These are phyloP conservation scores for Chlorella variabilis DNA, from an alignment of 163 green algal species.

Conservation along the genomic window DNA sequence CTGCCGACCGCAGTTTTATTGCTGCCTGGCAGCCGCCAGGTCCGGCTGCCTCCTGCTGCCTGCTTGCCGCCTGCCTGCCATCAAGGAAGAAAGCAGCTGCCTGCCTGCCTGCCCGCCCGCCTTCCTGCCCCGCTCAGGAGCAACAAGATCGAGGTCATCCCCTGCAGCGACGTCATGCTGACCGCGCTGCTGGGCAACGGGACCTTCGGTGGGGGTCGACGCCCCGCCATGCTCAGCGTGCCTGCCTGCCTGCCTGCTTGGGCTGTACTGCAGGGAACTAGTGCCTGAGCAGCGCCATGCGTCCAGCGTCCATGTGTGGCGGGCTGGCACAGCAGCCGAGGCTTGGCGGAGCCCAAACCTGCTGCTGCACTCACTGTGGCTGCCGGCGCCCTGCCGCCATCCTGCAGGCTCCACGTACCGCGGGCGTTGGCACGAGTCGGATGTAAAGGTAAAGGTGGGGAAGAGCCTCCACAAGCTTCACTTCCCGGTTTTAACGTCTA, in stretches of 20 bases:
- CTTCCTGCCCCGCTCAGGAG: not conserved
- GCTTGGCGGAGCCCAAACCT: too few species aligned
- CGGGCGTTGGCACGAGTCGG: constrained; percentile 55
- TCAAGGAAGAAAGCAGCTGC: too few species aligned
- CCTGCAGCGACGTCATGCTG: constrained; percentile 36
- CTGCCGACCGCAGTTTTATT: too few species aligned
- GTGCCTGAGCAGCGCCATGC: too few species aligned
- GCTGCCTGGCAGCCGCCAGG: too few species aligned
- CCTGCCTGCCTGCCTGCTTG: not conserved
- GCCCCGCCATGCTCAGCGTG: too few species aligned
- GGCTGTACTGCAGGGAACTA: not conserved
- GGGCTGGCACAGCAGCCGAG: not conserved
- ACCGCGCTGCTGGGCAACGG: constrained; percentile 40
- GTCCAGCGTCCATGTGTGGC: not conserved
- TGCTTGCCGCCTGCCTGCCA: too few species aligned
- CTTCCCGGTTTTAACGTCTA: not conserved
- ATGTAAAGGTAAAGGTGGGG: constrained; percentile 51
- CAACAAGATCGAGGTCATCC: constrained; percentile 37
- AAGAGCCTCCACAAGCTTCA: not conserved
- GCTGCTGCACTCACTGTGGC: too few species aligned
- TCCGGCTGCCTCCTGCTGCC: too few species aligned
- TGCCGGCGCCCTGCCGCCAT: too few species aligned
- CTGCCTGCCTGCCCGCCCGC: too few species aligned
- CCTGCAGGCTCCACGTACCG: constrained; percentile 56
- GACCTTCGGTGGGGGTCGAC: constrained; percentile 57